A percentile compares a stretch with the other conserved stretches of the same genome.
Conservation (phyloP, 1,284 basidiomycete species). For the Ceratobasidium sp. region DNA sequence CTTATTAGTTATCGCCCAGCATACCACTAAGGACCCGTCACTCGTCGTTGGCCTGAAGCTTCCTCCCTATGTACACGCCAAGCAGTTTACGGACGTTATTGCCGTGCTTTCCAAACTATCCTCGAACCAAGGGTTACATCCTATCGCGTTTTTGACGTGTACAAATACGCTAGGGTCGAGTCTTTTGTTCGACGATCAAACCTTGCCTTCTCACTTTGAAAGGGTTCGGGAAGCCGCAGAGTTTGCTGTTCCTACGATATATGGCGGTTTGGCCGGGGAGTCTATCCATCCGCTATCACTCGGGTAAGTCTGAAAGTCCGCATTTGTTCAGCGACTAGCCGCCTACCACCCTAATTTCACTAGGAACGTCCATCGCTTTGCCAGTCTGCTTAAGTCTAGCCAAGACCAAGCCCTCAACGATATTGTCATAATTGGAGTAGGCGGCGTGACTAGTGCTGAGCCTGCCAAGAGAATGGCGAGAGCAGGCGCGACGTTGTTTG, state of each 20-base stretch:
- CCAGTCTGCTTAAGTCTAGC: conserved; percentile 61
- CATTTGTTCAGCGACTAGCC: not conserved
- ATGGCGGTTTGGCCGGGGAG: conserved; percentile 80
- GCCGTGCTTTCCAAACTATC: conserved; percentile 55
- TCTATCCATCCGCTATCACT: conserved; percentile 76
- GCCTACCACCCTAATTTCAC: not conserved
- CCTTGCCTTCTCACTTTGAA: conserved; percentile 44
- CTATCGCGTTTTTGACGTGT: conserved; percentile 73
- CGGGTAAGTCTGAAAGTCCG: conserved; percentile 69
- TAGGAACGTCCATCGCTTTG: conserved; percentile 60
- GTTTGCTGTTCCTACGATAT: conserved; percentile 68
- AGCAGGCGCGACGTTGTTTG: conserved; percentile 77
- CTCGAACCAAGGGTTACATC: conserved; percentile 50
- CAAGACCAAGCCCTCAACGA: conserved; percentile 57
- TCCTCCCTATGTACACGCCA: conserved; percentile 75
- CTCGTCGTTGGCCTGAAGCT: conserved; percentile 82
- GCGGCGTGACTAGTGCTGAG: conserved; percentile 73
- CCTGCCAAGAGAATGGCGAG: conserved; percentile 70
- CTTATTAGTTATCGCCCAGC: conserved; percentile 63
- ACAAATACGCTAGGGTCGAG: conserved; percentile 81
- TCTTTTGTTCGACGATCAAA: conserved; percentile 69
- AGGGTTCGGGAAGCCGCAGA: conserved; percentile 37
- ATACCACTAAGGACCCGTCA: conserved; percentile 61
- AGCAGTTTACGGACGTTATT: conserved; percentile 69
- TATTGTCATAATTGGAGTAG: conserved; percentile 76